Evolutionary conservation across 2,329 filamentous ascomycete genomes (phyloP).

Genomic region (Nigrospora osmanthi): DNA sequence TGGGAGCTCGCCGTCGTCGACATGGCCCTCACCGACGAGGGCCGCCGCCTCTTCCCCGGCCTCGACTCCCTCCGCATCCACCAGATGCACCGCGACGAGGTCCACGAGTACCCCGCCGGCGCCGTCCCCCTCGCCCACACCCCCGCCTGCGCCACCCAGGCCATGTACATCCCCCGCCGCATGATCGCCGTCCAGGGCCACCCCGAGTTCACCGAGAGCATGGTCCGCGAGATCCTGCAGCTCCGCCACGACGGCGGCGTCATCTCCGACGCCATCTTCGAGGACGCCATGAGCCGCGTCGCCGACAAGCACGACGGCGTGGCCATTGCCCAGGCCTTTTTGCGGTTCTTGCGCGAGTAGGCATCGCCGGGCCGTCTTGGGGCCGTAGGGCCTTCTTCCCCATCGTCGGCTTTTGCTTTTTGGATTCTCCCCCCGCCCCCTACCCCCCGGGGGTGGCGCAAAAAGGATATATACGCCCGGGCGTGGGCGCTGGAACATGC

Average conservation of each 20-base stretch:
- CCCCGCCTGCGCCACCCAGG: constrained; percentile 64
- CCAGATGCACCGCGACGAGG: constrained; percentile 81
- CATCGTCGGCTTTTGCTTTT: too few relatives aligned
- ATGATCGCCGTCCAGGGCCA: constrained; percentile 79
- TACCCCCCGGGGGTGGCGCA: too few relatives aligned
- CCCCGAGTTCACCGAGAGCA: constrained; percentile 70
- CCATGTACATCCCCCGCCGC: constrained; percentile 61
- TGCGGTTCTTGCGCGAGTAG: constrained; percentile 65
- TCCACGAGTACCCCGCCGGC: constrained; percentile 53
- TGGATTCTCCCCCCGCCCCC: too few relatives aligned
- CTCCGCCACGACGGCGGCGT: constrained; percentile 58
- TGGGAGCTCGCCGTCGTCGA: constrained; percentile 78
- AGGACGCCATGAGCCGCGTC: constrained; percentile 61
- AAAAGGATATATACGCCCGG: background rate
- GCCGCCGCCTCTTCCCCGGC: constrained; percentile 63
- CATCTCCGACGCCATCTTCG: constrained; percentile 60
- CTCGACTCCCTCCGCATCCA: constrained; percentile 47
- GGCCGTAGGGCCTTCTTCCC: too few relatives aligned
- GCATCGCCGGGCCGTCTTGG: too few relatives aligned
- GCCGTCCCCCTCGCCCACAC: constrained; percentile 59
- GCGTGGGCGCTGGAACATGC: background rate
- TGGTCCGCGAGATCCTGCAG: constrained; percentile 61
- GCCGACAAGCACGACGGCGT: constrained; percentile 69
- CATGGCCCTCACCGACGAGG: constrained; percentile 59
- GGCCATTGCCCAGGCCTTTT: constrained; percentile 63